Conservation (phyloP, 805 yeast genomes). For the Kuraishia molischiana region DNA sequence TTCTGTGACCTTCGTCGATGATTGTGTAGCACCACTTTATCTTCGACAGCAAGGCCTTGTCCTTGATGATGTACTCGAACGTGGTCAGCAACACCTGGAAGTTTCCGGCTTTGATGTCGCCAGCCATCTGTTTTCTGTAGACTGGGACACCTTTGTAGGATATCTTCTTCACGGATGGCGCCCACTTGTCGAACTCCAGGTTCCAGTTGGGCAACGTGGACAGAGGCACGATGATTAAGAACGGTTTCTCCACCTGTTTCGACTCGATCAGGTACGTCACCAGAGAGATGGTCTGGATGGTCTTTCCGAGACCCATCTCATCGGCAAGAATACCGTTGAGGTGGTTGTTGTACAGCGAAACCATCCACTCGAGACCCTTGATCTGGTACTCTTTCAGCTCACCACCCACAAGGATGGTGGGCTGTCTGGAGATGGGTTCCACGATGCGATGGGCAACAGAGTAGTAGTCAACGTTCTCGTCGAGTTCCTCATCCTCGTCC, state of each 20-base stretch:
- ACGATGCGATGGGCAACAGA: conserved; percentile 71
- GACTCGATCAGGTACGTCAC: conserved; percentile 60
- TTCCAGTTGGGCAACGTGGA: conserved; percentile 85
- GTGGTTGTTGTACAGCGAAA: conserved; percentile 49
- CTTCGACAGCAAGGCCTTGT: conserved; percentile 58
- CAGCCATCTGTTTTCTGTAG: conserved; percentile 57
- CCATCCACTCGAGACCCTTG: conserved; percentile 62
- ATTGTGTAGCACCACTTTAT: conserved; percentile 80
- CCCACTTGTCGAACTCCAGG: conserved; percentile 81
- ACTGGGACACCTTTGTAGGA: conserved; percentile 73
- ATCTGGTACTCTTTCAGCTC: conserved; percentile 67
- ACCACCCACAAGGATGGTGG: conserved; percentile 67
- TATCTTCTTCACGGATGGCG: conserved; percentile 64
- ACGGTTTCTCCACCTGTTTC: conserved; percentile 59
- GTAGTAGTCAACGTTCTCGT: conserved; percentile 68
- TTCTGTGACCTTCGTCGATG: conserved; percentile 85
- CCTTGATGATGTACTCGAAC: conserved; percentile 73
- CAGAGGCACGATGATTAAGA: conserved; percentile 72
- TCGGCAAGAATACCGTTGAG: conserved; percentile 58
- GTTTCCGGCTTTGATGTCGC: conserved; percentile 54
- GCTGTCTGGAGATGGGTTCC: conserved; percentile 60
- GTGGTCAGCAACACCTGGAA: conserved; percentile 75
- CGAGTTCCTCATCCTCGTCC: conserved; percentile 37
- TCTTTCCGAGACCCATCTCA: conserved; percentile 62
- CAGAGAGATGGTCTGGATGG: conserved; percentile 70